Evolutionary conservation across 345 rosid species (phyloP).

Genomic region (Alliaria petiolata): DNA sequence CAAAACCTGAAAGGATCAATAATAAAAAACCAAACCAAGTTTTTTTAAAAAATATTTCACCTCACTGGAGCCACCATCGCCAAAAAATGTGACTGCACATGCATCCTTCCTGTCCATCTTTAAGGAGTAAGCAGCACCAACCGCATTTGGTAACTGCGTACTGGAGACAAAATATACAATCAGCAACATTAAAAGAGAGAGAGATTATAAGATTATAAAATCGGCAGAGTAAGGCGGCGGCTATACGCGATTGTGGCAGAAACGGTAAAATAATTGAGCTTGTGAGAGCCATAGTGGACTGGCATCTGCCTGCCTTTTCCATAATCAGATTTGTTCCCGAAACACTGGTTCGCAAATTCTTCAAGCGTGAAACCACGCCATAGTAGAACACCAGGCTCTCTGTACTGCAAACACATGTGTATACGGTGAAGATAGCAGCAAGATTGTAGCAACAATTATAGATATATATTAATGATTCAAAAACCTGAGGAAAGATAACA

Average conservation of each 20-base stretch:
- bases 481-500: slow-evolving; percentile 74
- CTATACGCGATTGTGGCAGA: slow-evolving; percentile 70
- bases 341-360: slow-evolving; percentile 70
- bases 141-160: slow-evolving; percentile 81
- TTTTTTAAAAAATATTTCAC: slow-evolving; percentile 47
- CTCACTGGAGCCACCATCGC: slow-evolving; percentile 90
- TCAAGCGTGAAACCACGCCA: slow-evolving; percentile 86
- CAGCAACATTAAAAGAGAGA: not conserved
- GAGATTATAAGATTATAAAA: not conserved
- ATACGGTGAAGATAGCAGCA: too few species aligned
- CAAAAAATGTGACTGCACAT: slow-evolving; percentile 65
- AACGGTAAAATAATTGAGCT: slow-evolving; percentile 69
- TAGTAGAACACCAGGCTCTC: slow-evolving; percentile 66
- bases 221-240: slow-evolving; percentile 27
- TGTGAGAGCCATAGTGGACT: slow-evolving; percentile 72
- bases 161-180: slow-evolving; percentile 31
- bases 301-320: slow-evolving; percentile 96
- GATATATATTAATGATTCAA: too few species aligned
- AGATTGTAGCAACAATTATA: too few species aligned
- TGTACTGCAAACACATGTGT: too few species aligned
- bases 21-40: not conserved
- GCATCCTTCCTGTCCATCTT: slow-evolving; percentile 78
- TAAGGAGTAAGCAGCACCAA: slow-evolving; percentile 85
- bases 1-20: not conserved
- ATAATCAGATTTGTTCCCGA: slow-evolving; percentile 60